Evolutionary conservation across 2,329 filamentous ascomycete genomes (phyloP).

Genomic region (Didymella keratinophila): DNA sequence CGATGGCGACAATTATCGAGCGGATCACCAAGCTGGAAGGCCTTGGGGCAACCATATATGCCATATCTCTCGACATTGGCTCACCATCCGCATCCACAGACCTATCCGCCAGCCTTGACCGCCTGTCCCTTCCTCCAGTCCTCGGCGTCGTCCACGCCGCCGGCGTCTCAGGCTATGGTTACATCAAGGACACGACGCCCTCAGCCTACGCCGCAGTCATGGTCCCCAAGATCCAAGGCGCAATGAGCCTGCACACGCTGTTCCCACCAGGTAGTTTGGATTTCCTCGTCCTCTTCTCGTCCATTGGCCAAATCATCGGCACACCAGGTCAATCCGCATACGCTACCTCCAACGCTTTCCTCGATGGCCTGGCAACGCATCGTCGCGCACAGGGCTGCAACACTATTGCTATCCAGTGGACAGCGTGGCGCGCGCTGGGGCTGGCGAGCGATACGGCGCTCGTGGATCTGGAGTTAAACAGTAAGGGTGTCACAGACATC

Average conservation of each 20-base stretch:
- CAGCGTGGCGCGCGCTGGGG: constrained; percentile 53
- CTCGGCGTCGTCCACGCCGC: constrained; percentile 54
- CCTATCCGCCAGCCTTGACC: constrained; percentile 39
- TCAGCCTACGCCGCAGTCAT: constrained; percentile 46
- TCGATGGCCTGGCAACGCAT: constrained; percentile 38
- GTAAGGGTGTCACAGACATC: constrained; percentile 55
- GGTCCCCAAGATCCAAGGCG: constrained; percentile 41
- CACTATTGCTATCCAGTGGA: constrained; percentile 54
- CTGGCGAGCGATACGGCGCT: constrained; percentile 51
- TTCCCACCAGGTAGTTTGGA: constrained; percentile 40
- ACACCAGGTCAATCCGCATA: constrained; percentile 38
- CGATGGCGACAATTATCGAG: constrained; percentile 21
- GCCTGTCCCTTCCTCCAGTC: constrained; percentile 50
- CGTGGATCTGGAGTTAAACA: constrained; percentile 52
- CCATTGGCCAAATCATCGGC: constrained; percentile 36
- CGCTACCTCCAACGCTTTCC: constrained; percentile 41
- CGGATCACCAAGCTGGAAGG: constrained; percentile 31
- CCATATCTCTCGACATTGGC: constrained; percentile 50
- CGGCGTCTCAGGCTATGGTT: constrained; percentile 51
- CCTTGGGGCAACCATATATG: constrained; percentile 44
- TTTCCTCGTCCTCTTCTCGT: constrained; percentile 41
- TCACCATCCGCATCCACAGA: constrained; percentile 26
- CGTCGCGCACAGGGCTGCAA: constrained; percentile 51
- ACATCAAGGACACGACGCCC: constrained; percentile 44
- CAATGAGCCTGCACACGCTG: constrained; percentile 35